Percentiles rank a stretch among this genome's conserved stretches.
These are phyloP conservation scores for Acorus gramineus DNA, from an alignment of 106 monocot genomes.

Conservation along the genomic window DNA sequence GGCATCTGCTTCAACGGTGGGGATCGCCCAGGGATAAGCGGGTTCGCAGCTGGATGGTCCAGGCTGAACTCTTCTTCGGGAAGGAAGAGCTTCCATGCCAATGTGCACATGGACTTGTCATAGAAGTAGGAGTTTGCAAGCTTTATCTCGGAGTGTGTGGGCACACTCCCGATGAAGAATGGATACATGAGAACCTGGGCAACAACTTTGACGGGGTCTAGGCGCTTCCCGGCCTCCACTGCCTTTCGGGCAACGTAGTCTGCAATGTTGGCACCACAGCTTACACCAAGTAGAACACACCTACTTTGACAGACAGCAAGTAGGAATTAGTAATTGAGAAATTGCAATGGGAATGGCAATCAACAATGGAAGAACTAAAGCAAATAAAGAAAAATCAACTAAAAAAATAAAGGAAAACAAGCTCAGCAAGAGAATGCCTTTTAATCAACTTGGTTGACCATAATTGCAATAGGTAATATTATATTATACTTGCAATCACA, in stretches of 20 bases:
- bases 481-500: no score
- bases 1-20: constrained; percentile 54
- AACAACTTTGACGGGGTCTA: constrained; percentile 50
- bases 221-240: constrained; percentile 44
- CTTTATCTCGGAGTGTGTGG: constrained; percentile 52
- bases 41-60: constrained; percentile 62
- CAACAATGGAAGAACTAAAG: neutral
- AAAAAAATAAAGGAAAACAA: neutral
- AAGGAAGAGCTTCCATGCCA: constrained; percentile 54
- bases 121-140: constrained; percentile 64
- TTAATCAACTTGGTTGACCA: no score
- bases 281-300: constrained; percentile 55
- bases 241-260: constrained; percentile 47
- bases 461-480: no score
- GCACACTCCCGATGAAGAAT: constrained; percentile 49
- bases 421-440: no score
- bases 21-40: constrained; percentile 23
- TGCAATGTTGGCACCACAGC: constrained; percentile 60
- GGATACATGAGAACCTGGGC: constrained; percentile 64
- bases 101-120: constrained; percentile 49
- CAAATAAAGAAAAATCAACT: neutral
- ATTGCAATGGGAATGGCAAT: neutral
- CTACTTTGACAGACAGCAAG: constrained; percentile 17
- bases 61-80: constrained; percentile 47
- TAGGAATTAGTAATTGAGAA: no score